Evolutionary conservation across 2,329 filamentous ascomycete genomes (phyloP).

Genomic region (Sporothrix dimorphospora): DNA sequence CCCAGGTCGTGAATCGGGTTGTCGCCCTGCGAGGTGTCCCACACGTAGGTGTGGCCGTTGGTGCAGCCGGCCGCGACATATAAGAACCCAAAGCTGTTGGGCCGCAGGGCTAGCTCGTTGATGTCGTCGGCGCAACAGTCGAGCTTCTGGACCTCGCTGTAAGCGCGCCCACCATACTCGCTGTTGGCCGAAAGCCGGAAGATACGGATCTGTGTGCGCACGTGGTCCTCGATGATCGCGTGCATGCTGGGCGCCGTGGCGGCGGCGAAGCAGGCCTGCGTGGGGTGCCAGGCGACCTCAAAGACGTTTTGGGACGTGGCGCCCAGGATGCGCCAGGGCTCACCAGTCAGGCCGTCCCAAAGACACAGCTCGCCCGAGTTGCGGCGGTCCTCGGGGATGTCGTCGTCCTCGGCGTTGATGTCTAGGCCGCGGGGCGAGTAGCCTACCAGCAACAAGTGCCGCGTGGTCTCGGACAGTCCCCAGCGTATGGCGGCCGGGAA

Average conservation of each 20-base stretch:
- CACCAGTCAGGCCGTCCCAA: constrained; percentile 55
- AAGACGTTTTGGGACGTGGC: constrained; percentile 64
- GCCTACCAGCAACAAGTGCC: constrained; percentile 61
- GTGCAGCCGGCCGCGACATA: constrained; percentile 63
- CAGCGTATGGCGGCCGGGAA: constrained; percentile 66
- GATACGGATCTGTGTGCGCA: constrained; percentile 61
- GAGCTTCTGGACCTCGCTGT: constrained; percentile 55
- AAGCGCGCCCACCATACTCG: constrained; percentile 42
- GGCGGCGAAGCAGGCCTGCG: constrained; percentile 55
- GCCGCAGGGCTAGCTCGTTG: constrained; percentile 59
- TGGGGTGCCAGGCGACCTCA: constrained; percentile 66
- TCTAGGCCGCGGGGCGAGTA: constrained; percentile 61
- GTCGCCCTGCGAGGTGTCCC: constrained; percentile 62
- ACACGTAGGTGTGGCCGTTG: constrained; percentile 64
- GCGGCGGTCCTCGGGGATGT: constrained; percentile 62
- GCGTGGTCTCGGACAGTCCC: constrained; percentile 51
- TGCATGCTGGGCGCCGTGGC: constrained; percentile 58
- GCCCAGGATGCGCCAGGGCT: constrained; percentile 53
- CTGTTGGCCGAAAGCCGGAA: constrained; percentile 45
- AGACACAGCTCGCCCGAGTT: constrained; percentile 63
- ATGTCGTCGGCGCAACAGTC: constrained; percentile 65
- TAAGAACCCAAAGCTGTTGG: constrained; percentile 39
- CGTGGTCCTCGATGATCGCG: constrained; percentile 46
- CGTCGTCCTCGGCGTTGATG: constrained; percentile 52
- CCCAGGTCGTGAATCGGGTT: constrained; percentile 57